Base-by-base conservation (phyloP, 163 green algal species). In the Scenedesmus sp. region DNA sequence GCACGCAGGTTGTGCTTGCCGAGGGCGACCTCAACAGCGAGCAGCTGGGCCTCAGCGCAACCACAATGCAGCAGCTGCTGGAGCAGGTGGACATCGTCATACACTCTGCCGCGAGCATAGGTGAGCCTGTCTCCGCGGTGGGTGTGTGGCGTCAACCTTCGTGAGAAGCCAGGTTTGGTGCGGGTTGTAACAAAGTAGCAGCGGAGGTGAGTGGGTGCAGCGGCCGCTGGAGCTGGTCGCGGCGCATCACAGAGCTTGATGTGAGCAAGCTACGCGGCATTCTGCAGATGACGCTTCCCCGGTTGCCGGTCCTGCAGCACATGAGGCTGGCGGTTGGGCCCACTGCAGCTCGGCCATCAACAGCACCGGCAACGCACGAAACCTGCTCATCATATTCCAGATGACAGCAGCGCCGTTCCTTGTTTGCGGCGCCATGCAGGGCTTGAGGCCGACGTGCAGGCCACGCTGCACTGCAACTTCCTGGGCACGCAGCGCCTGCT, bases 21-120 rank as follows among this genome's bases (percentile, higher is more conserved):
- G 89, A 93, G 42, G 94, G 94, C 13, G 92, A 96, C 79, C 59
- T 95, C 37, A 84, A 73, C 24, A 37, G 56, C 18, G 80, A 88
- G 22, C 33, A 61, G 49, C 91, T 94, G 30, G 92, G 91, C 20
- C 92, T 96, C n/a, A 73, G 43, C 9, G 24, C 44, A 6, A 49
- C 0, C 12, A 88, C 93, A 43, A 22, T 91, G 35, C 22, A 68
- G 18, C 83, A 56, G 40, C n/a, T 95, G n/a, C 15, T 84, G 20
- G 20, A 37, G 12, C 42, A 92, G 30, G 81, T 89, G 35, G 56
- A 94, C 42, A 65, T 90, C 16, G 85, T 95, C 24, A 85, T 96
- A 15, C 94, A 96, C 81, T 93, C 65, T n/a, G 94, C 94, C 7
- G 94, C 94, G 3, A 91, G 83, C 86, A 95, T 96, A 61, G 84